Conservation (phyloP, 179 eudicot species). For the Camellia oleifera region DNA sequence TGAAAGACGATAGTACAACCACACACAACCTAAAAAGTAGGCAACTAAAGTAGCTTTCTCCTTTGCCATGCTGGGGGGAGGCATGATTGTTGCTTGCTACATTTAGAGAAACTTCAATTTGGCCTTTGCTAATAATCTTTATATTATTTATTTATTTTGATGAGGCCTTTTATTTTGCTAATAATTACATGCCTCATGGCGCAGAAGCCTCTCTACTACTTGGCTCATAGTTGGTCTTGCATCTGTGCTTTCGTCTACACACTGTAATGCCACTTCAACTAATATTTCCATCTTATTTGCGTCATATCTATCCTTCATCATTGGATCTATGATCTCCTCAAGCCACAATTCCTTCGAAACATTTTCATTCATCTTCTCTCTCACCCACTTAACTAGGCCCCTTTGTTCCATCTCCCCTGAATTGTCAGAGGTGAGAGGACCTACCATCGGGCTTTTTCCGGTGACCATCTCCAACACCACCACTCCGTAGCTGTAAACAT, state of each 20-base stretch:
- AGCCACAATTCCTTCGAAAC: constrained; percentile 4
- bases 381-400: constrained; percentile 19
- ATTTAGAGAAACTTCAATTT: too few species aligned
- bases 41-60: too few species aligned
- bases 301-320: constrained; percentile 5
- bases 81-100: too few species aligned
- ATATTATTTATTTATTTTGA: too few species aligned
- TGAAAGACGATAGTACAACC: too few species aligned
- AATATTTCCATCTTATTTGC: constrained; percentile 6
- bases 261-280: constrained; percentile 21
- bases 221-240: constrained; percentile 44
- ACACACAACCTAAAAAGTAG: too few species aligned
- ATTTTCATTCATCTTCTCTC: constrained; percentile 4
- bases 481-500: constrained; percentile 25
- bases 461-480: constrained; percentile 23
- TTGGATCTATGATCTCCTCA: constrained; percentile 16
- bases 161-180: too few species aligned
- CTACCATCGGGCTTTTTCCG: constrained; percentile 6
- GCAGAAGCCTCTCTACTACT: constrained; percentile 32
- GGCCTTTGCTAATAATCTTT: too few species aligned
- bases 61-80: too few species aligned
- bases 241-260: constrained; percentile 28
- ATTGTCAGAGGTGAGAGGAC: neutral
- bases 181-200: neutral
- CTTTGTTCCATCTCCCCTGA: neutral